Percentiles rank a stretch among this genome's conserved stretches.
These are phyloP conservation scores for Oryza coarctata DNA, from an alignment of 176 grass and related monocot species.

Conservation along the genomic window DNA sequence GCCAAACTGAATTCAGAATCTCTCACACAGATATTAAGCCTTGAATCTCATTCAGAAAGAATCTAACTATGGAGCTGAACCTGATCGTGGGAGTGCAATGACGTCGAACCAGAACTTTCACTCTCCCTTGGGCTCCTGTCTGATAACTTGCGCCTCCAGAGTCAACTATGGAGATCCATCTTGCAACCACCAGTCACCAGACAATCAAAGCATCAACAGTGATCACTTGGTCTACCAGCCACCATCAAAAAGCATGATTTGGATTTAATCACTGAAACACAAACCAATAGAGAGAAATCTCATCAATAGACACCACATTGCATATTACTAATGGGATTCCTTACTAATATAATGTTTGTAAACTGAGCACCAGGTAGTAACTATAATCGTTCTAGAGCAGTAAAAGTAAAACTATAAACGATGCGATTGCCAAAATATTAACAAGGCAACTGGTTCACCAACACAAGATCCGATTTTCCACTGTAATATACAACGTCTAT, in stretches of 20 bases:
- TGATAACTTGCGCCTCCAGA: slow-evolving; percentile 46
- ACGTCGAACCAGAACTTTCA: slow-evolving; percentile 34
- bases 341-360: background rate
- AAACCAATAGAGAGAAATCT: background rate
- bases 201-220: slow-evolving; percentile 26
- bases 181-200: slow-evolving; percentile 9
- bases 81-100: slow-evolving; percentile 46
- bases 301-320: background rate
- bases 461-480: slow-evolving; percentile 5
- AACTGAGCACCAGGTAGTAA: background rate
- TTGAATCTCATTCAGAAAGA: background rate
- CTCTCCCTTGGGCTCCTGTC: slow-evolving; percentile 57
- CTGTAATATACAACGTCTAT: background rate
- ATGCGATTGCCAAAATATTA: background rate
- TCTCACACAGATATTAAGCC: background rate
- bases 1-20: background rate
- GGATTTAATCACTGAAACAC: slow-evolving; percentile 30
- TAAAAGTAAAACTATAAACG: background rate
- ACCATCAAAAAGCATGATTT: background rate
- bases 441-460: background rate
- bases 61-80: slow-evolving; percentile 37
- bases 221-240: slow-evolving; percentile 4
- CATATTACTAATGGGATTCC: background rate
- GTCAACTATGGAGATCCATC: slow-evolving; percentile 57
- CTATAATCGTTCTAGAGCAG: background rate